phyloP scores from a whole-genome alignment of 306 rosid species.

The Oemleria cerasiformis region DNA sequence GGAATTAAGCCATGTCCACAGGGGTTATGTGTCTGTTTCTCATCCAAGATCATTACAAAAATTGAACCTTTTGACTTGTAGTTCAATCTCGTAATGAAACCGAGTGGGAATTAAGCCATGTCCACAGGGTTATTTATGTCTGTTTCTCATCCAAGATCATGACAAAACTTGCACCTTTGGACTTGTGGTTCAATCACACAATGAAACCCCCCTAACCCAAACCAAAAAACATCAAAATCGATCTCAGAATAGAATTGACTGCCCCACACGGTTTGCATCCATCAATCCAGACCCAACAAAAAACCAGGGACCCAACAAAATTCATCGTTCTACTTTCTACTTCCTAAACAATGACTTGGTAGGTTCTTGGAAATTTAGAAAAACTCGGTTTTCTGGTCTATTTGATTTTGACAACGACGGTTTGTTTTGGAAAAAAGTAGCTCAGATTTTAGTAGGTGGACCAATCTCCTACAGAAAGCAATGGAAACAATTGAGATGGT shows the following conservation, averaged over 20 bases:
- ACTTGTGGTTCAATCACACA: neutral
- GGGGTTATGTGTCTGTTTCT: neutral
- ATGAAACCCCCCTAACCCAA: neutral
- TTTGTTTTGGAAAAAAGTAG: neutral
- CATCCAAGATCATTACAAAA: neutral
- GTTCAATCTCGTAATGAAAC: neutral
- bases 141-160: neutral
- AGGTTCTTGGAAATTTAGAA: slow-evolving; percentile 31
- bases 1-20: neutral
- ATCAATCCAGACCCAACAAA: neutral
- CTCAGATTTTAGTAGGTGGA: neutral
- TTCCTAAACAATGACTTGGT: slow-evolving; percentile 26
- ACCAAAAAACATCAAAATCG: neutral
- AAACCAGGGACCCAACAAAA: neutral
- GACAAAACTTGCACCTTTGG: neutral
- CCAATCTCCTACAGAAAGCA: neutral
- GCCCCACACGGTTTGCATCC: slow-evolving; percentile 15
- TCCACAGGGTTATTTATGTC: neutral
- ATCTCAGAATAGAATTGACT: neutral
- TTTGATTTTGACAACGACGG: neutral
- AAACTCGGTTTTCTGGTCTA: neutral
- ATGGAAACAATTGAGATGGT: neutral
- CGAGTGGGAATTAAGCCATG: neutral
- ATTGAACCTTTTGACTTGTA: neutral
- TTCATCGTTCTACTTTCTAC: neutral